Evolutionary conservation across 345 rosid genomes (phyloP).

Genomic region (Rhizophora mangle): DNA sequence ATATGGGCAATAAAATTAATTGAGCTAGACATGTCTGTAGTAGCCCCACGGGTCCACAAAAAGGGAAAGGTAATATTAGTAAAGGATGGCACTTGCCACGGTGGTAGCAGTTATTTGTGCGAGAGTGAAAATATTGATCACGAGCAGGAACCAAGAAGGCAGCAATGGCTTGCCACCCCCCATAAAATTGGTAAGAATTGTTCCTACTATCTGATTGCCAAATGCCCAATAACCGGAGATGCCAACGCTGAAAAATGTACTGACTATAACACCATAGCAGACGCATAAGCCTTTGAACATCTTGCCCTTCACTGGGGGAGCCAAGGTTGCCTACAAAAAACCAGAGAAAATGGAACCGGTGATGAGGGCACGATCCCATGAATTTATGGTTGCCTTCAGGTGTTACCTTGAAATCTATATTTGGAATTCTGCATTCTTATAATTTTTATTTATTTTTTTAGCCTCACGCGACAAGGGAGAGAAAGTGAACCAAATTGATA

Average conservation of each 20-base stretch:
- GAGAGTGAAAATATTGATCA: slow-evolving; percentile 45
- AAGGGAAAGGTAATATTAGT: neutral
- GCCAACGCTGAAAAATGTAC: slow-evolving; percentile 42
- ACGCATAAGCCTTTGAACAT: slow-evolving; percentile 57
- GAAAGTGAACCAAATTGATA: neutral
- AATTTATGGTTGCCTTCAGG: too few species aligned
- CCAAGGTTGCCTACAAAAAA: slow-evolving; percentile 46
- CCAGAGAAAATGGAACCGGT: neutral
- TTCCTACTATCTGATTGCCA: slow-evolving; percentile 34
- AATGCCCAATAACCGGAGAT: slow-evolving; percentile 63
- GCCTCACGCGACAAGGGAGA: too few species aligned
- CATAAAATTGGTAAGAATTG: slow-evolving; percentile 44
- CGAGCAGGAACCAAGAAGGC: slow-evolving; percentile 45
- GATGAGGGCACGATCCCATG: neutral
- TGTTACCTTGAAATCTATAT: too few species aligned
- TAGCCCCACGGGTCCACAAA: too few species aligned
- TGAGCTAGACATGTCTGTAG: neutral
- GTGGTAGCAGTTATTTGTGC: slow-evolving; percentile 38
- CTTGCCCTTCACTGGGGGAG: slow-evolving; percentile 57
- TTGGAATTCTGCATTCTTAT: too few species aligned
- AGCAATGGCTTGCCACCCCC: slow-evolving; percentile 36
- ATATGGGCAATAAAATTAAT: neutral
- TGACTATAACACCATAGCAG: slow-evolving; percentile 38
- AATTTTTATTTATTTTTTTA: too few species aligned
- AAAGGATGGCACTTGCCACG: slow-evolving; percentile 27